These are phyloP conservation scores for Trichoderma atrobrunneum DNA, from an alignment of 2,329 filamentous ascomycete species.

Conservation along the genomic window DNA sequence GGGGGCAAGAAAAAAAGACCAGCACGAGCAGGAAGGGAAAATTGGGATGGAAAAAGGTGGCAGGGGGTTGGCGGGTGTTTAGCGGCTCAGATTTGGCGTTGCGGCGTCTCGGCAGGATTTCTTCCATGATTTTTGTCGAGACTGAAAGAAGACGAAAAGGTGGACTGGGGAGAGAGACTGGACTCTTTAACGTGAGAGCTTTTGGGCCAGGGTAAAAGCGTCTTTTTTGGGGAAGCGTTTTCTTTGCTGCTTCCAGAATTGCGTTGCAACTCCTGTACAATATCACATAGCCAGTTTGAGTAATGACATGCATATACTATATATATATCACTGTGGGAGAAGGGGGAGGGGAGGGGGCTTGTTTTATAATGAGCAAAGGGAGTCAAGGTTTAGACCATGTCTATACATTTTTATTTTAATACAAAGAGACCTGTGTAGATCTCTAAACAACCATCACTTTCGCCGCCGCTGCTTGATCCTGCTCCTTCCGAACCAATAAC, in stretches of 20 bases:
- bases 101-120: constrained; percentile 30
- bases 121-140: constrained; percentile 19
- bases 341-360: background rate
- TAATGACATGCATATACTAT: constrained; percentile 8
- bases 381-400: constrained; percentile 31
- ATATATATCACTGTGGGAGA: background rate
- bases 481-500: background rate
- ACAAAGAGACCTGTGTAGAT: constrained; percentile 28
- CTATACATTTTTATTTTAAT: constrained; percentile 33
- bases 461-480: constrained; percentile 10
- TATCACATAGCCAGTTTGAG: constrained; percentile 19
- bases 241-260: constrained; percentile 10
- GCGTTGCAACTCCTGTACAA: constrained; percentile 16
- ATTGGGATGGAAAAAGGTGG: background rate
- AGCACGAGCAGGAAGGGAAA: constrained; percentile 17
- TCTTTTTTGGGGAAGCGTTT: background rate
- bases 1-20: constrained; percentile 22
- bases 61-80: constrained; percentile 23
- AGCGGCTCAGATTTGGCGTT: constrained; percentile 29
- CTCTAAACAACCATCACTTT: constrained; percentile 7
- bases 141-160: constrained; percentile 13
- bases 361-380: constrained; percentile 23
- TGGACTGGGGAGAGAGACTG: background rate
- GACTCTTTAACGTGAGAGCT: background rate
- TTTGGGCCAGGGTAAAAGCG: constrained; percentile 11